Base-by-base conservation (phyloP, 169 alveolate species). In the Besnoitia besnoiti region DNA sequence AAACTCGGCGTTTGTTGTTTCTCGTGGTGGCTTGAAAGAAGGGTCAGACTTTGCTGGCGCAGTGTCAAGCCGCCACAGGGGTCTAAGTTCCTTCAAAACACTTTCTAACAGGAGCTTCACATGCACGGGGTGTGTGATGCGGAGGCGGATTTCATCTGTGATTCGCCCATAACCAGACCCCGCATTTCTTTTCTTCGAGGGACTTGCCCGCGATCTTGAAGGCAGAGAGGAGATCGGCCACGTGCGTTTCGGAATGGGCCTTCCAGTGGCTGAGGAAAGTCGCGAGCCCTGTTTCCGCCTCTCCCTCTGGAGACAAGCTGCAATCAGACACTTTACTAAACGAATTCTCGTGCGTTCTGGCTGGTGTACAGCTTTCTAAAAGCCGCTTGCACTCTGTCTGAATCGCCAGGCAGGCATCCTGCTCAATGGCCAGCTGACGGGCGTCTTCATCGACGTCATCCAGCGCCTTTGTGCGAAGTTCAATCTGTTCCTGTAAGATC, bases 181-280 rank as follows among this genome's bases (percentile, higher is more conserved):
- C n/a, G n/a, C n/a, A n/a, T n/a, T n/a, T n/a, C n/a, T n/a, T n/a
- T n/a, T n/a, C n/a, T n/a, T n/a, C n/a, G n/a, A n/a, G 19, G 14
- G 80, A 67, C 87, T 77, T 37, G 59, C 87, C 87, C 40, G 87
- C 87, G 10, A 40, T 8, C 40, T 10, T 55, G 47, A 51, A 77
- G 24, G 61, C 40, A 39, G 37, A 27, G 40, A 77, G 55, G 27
- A 77, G 55, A 21, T 77, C 87, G 14, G 5, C 59, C 49, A 42
- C 47, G 50, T 30, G 40, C 3, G 19, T 39, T 42, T 77, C 87
- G 1, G 4, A 0, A 37, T 77, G 87, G 35, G 87, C 87, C 19
- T 55, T 16, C 87, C 87, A 77, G 87, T 77, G 87, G 16, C 59
- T 12, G 33, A 77, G 87, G 55, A 77, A 77, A 8, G 61, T 39